A percentile compares a stretch with the other conserved stretches of the same genome.
Conservation (phyloP, 2,329 filamentous ascomycete genomes). For the Phymatotrichopsis omnivora region DNA sequence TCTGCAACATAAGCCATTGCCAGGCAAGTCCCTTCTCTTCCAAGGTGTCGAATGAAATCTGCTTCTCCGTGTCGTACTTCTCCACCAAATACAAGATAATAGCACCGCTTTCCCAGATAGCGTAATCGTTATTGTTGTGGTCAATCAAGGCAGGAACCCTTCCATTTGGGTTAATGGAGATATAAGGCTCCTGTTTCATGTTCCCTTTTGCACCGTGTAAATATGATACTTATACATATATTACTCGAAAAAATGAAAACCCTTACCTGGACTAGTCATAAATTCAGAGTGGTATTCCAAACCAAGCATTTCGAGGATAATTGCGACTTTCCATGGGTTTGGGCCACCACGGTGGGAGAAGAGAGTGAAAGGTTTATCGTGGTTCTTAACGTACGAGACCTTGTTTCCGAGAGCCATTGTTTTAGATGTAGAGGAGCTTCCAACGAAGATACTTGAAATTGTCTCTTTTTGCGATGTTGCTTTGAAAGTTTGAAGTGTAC, state of each 20-base stretch:
- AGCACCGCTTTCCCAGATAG: slow-evolving; percentile 43
- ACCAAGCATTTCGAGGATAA: slow-evolving; percentile 29
- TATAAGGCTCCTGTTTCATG: slow-evolving; percentile 34
- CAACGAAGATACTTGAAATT: too few relatives aligned
- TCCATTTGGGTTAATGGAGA: slow-evolving; percentile 35
- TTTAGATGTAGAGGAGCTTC: too few relatives aligned
- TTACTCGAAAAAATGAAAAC: neutral
- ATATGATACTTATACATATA: neutral
- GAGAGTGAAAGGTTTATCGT: slow-evolving; percentile 28
- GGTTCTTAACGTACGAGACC: too few relatives aligned
- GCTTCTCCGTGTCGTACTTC: slow-evolving; percentile 39
- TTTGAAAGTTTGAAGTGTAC: too few relatives aligned
- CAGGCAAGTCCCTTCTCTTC: slow-evolving; percentile 35
- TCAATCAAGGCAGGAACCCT: slow-evolving; percentile 36
- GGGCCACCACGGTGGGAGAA: slow-evolving; percentile 23
- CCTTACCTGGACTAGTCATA: slow-evolving; percentile 7
- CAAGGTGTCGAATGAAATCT: slow-evolving; percentile 37
- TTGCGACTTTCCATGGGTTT: slow-evolving; percentile 31
- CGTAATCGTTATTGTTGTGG: slow-evolving; percentile 41
- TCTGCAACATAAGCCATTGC: slow-evolving; percentile 41
- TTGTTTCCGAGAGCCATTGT: too few relatives aligned
- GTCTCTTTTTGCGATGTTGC: too few relatives aligned
- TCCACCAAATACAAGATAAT: slow-evolving; percentile 43
- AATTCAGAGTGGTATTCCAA: slow-evolving; percentile 19
- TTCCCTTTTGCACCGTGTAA: slow-evolving; percentile 17